Percentiles rank a stretch among this genome's conserved stretches.
Evolutionary conservation across 2,329 filamentous ascomycete genomes (phyloP).

Genomic region (Paracoccidioides brasiliensis): DNA sequence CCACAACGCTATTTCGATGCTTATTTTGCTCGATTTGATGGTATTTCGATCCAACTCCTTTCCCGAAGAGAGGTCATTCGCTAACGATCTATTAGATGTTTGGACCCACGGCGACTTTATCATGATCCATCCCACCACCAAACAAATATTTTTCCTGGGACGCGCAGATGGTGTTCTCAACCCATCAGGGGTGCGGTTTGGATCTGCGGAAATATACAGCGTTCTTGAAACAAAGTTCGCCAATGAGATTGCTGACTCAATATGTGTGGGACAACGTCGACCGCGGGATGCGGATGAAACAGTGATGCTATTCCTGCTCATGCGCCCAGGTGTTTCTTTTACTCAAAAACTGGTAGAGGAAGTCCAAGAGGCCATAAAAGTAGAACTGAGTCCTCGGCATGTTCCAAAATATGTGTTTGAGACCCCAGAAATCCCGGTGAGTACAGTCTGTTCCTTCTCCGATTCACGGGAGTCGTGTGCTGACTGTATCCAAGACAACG

Average conservation of each 20-base stretch:
- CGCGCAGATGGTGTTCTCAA: conserved; percentile 62
- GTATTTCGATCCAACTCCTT: conserved; percentile 9
- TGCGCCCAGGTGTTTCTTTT: conserved; percentile 46
- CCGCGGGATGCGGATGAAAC: conserved; percentile 45
- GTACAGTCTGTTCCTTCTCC: conserved; percentile 22
- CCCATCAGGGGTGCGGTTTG: conserved; percentile 65
- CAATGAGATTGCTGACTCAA: conserved; percentile 51
- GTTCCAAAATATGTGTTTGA: conserved; percentile 69
- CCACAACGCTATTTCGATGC: conserved; percentile 42
- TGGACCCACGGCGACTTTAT: conserved; percentile 82
- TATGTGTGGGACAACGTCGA: conserved; percentile 67
- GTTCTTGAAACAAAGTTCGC: conserved; percentile 50
- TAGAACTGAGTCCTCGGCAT: conserved; percentile 57
- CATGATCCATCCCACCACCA: conserved; percentile 53
- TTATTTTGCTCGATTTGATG: conserved; percentile 48
- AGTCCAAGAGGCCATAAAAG: conserved; percentile 52
- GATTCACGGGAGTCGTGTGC: not conserved
- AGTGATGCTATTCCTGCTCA: conserved; percentile 47
- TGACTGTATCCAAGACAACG: conserved; percentile 45
- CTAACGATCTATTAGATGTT: conserved; percentile 37
- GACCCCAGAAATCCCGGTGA: conserved; percentile 66
- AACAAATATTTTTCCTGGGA: conserved; percentile 31
- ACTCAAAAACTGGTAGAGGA: conserved; percentile 41
- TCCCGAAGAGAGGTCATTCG: conserved; percentile 54
- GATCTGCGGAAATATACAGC: conserved; percentile 65